Base-by-base conservation (phyloP, 2,329 filamentous ascomycete genomes). In the Cytospora mali region DNA sequence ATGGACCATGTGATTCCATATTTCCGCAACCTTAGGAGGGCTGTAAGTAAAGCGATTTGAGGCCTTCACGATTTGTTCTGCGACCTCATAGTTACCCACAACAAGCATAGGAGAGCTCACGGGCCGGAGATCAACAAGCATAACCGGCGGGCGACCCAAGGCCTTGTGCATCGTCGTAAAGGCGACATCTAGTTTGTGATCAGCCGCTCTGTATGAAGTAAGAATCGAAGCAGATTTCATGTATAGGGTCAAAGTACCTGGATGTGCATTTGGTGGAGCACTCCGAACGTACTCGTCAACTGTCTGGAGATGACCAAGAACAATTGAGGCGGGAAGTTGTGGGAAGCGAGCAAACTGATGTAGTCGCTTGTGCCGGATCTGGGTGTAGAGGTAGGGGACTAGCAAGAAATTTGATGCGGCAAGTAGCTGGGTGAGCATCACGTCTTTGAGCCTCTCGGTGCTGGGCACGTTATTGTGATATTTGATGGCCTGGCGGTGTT, bases 401-500 rank as follows among this genome's bases (percentile, higher is more conserved):
- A 66, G 50, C 49, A 66, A 50, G 48, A 35, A 58, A 31, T 61
- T 13, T 14, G 55, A 58, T 16, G 56, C 62, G 29, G 62, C 21
- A 13, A 77, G 77, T 55, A 49, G 14, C 14, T 51, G 46, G 11
- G 31, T n/a, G 11, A 61, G 29, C 59, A 61, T 61, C 2, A 14
- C 13, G 33, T 35, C 6, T 11, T 11, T 14, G 4, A 16, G 14
- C 33, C 33, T 35, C 33, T 35, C 9, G 14, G 14, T 14, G 33
- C 14, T 16, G 6, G 14, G 33, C 6, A 14, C 29, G 29, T 31
- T 31, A 10, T 31, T 31, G 29, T 31, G 29, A n/a, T n/a, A n/a
- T n/a, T n/a, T n/a, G n/a, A n/a, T n/a, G n/a, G n/a, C n/a, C n/a
- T n/a, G n/a, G 29, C 10, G 29, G 29, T 31, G 5, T 31, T 31